These are phyloP conservation scores for Penicillium thymicola DNA, from an alignment of 2,329 filamentous ascomycete genomes.

Conservation along the genomic window DNA sequence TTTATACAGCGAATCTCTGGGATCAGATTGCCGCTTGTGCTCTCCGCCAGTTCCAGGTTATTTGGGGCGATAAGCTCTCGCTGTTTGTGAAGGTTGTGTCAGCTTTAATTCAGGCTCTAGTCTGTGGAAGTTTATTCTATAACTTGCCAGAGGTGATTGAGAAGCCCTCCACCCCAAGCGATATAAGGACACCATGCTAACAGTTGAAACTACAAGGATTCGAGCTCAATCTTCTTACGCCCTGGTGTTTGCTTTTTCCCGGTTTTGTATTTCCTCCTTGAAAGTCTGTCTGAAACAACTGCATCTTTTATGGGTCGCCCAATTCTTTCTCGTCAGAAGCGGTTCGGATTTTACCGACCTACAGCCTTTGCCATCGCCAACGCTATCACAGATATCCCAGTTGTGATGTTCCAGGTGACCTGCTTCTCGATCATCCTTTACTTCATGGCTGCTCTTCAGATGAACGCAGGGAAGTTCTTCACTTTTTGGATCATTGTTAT, in stretches of 20 bases:
- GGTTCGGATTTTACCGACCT: conserved; percentile 64
- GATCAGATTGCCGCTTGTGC: conserved; percentile 49
- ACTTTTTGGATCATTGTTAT: conserved; percentile 56
- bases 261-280: conserved; percentile 58
- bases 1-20: conserved; percentile 32
- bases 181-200: neutral
- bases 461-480: conserved; percentile 58
- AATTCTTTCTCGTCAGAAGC: conserved; percentile 65
- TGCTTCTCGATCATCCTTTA: conserved; percentile 60
- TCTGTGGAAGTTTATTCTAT: conserved; percentile 51
- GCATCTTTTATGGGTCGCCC: conserved; percentile 60
- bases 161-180: no score
- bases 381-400: conserved; percentile 54
- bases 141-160: conserved; percentile 48
- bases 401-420: conserved; percentile 54
- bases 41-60: conserved; percentile 45
- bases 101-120: conserved; percentile 38
- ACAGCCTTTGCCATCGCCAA: conserved; percentile 57
- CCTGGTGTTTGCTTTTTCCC: conserved; percentile 60
- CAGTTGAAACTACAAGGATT: neutral
- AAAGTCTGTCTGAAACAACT: conserved; percentile 58
- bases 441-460: conserved; percentile 54
- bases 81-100: conserved; percentile 47
- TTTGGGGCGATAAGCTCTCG: conserved; percentile 52
- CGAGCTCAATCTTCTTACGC: conserved; percentile 53